Percentiles rank a stretch among this genome's conserved stretches.
phyloP scores from a whole-genome alignment of 768 basidiomycete species.

The Psilocybe azurescens region DNA sequence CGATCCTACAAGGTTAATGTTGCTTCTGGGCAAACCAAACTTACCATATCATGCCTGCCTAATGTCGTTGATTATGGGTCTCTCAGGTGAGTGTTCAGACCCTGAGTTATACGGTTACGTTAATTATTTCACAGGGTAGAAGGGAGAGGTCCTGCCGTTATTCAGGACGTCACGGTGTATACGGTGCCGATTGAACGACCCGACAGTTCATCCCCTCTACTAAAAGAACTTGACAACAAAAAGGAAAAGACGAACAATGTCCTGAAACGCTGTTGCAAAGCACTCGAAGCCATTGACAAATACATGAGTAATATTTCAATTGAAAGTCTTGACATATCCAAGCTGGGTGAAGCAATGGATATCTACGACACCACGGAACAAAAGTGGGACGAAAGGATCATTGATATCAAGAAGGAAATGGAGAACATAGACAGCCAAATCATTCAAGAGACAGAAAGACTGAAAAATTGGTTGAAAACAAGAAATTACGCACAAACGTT shows the following conservation, averaged over 20 bases:
- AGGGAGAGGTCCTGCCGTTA: conserved; percentile 44
- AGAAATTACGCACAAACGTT: conserved; percentile 17
- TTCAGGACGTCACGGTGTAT: conserved; percentile 45
- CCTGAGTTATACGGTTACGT: not conserved
- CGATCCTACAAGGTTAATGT: conserved; percentile 33
- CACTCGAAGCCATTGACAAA: conserved; percentile 18
- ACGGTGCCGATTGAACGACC: conserved; percentile 6
- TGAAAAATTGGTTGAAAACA: conserved; percentile 21
- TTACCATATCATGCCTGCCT: conserved; percentile 40
- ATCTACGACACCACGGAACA: conserved; percentile 16
- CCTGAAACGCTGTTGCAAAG: conserved; percentile 19
- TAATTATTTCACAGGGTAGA: conserved; percentile 37
- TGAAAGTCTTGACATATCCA: conserved; percentile 19
- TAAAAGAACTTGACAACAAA: conserved; percentile 7
- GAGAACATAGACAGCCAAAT: conserved; percentile 19
- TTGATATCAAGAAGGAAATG: conserved; percentile 22
- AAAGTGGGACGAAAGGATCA: conserved; percentile 27
- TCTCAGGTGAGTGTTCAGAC: conserved; percentile 33
- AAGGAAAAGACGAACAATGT: not conserved
- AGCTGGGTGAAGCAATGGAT: conserved; percentile 20
- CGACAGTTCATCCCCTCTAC: conserved; percentile 25
- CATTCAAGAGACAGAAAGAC: conserved; percentile 12
- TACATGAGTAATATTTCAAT: conserved; percentile 14
- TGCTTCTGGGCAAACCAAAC: conserved; percentile 40
- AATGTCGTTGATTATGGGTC: conserved; percentile 39